Conservation (phyloP, 23 red algal genomes). For the Gracilariopsis chorda region DNA sequence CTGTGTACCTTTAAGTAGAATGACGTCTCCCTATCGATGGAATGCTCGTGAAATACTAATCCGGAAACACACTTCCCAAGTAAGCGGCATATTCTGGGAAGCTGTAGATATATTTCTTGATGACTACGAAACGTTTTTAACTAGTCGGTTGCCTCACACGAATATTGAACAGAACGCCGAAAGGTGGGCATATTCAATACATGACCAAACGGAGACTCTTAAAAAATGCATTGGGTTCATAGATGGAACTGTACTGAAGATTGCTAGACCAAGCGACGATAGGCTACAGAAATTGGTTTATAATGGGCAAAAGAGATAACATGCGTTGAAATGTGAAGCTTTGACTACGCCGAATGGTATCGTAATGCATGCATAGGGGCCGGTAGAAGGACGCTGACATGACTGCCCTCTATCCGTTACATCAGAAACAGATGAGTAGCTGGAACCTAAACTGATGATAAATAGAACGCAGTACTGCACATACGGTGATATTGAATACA, state of each 20-base stretch:
- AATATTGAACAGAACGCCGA: background rate
- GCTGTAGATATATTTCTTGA: background rate
- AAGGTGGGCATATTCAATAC: background rate
- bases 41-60: too few relatives aligned
- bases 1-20: too few relatives aligned
- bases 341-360: background rate
- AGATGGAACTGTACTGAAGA: background rate
- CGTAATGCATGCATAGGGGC: background rate
- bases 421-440: background rate
- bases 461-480: background rate
- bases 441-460: background rate
- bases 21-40: too few relatives aligned
- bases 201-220: background rate
- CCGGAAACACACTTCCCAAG: too few relatives aligned
- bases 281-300: background rate
- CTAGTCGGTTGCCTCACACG: background rate
- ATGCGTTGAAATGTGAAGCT: constrained; percentile 19
- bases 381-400: background rate
- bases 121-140: background rate
- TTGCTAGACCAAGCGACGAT: background rate
- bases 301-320: constrained; percentile 6
- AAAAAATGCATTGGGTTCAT: background rate
- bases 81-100: constrained; percentile 10
- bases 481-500: background rate
- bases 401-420: background rate